A percentile compares a stretch with the other conserved stretches of the same genome.
Conservation (phyloP, 1,139 yeast genomes). For the Pichia sp. region DNA sequence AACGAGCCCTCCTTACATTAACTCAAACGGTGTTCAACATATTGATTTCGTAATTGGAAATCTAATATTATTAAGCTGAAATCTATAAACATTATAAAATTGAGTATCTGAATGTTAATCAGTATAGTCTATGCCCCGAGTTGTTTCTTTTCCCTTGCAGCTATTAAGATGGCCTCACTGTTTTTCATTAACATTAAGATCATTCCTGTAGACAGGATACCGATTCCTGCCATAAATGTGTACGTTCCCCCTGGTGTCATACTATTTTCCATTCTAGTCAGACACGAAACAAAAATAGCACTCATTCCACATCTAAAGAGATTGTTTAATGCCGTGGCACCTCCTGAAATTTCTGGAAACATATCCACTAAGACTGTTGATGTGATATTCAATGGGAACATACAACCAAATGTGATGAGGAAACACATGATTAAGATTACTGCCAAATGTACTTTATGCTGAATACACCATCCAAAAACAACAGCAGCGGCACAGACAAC, state of each 20-base stretch:
- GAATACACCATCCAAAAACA: conserved; percentile 72
- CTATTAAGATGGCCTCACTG: conserved; percentile 18
- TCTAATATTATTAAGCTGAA: too few relatives aligned
- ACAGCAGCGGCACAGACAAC: conserved; percentile 41
- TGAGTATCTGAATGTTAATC: too few relatives aligned
- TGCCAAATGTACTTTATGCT: conserved; percentile 46
- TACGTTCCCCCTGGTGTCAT: conserved; percentile 66
- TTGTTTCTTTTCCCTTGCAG: conserved; percentile 1
- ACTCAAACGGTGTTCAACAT: too few relatives aligned
- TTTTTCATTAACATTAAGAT: conserved; percentile 19
- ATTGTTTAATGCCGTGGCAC: conserved; percentile 60
- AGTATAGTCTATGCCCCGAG: background rate
- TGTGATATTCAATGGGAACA: conserved; percentile 49
- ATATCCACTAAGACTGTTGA: conserved; percentile 61
- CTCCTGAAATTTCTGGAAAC: conserved; percentile 57
- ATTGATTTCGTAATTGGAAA: too few relatives aligned
- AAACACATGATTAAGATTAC: conserved; percentile 57
- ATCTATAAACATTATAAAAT: too few relatives aligned
- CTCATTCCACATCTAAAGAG: conserved; percentile 58
- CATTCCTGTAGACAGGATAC: conserved; percentile 21
- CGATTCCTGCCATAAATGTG: conserved; percentile 50
- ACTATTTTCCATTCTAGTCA: conserved; percentile 50
- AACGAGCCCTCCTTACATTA: too few relatives aligned
- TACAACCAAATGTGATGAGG: conserved; percentile 50
- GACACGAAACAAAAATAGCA: conserved; percentile 63